phyloP scores from a whole-genome alignment of 768 basidiomycete genomes.

The Arthromyces matolae region DNA sequence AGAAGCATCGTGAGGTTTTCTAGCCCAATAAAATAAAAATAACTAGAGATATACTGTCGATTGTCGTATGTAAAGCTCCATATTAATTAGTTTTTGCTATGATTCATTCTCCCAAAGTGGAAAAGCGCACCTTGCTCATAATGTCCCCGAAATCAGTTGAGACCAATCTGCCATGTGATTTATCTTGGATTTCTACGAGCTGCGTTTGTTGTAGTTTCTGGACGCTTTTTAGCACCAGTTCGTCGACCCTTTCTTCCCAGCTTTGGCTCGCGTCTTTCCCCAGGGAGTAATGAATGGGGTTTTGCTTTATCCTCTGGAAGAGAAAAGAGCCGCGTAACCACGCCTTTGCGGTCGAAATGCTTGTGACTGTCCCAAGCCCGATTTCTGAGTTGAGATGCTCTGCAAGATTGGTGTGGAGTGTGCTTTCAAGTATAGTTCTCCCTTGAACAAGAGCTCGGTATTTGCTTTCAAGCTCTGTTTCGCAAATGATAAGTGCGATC shows the following conservation, averaged over 20 bases:
- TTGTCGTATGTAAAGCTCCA: slow-evolving; percentile 79
- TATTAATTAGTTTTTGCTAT: too few relatives aligned
- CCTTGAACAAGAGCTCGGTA: slow-evolving; percentile 70
- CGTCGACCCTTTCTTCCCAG: slow-evolving; percentile 71
- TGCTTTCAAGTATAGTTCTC: slow-evolving; percentile 79
- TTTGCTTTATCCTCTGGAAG: slow-evolving; percentile 79
- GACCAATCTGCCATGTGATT: slow-evolving; percentile 33
- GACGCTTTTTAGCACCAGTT: slow-evolving; percentile 69
- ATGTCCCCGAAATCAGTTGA: slow-evolving; percentile 80
- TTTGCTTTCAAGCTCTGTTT: slow-evolving; percentile 64
- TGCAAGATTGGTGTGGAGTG: slow-evolving; percentile 73
- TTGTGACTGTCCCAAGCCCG: slow-evolving; percentile 77
- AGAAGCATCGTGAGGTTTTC: not conserved
- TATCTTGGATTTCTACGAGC: slow-evolving; percentile 49
- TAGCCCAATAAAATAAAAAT: not conserved
- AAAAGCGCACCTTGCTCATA: slow-evolving; percentile 70
- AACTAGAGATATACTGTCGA: slow-evolving; percentile 44
- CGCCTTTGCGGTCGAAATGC: slow-evolving; percentile 61
- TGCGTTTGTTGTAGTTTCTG: slow-evolving; percentile 55
- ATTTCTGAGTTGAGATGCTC: slow-evolving; percentile 97
- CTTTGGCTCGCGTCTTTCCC: slow-evolving; percentile 51
- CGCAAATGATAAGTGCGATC: slow-evolving; percentile 79
- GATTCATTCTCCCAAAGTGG: too few relatives aligned
- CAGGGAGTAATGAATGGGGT: slow-evolving; percentile 73
- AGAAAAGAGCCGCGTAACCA: slow-evolving; percentile 89